Conservation (phyloP, 2,329 filamentous ascomycete species). For the Ascomycota sp. region DNA sequence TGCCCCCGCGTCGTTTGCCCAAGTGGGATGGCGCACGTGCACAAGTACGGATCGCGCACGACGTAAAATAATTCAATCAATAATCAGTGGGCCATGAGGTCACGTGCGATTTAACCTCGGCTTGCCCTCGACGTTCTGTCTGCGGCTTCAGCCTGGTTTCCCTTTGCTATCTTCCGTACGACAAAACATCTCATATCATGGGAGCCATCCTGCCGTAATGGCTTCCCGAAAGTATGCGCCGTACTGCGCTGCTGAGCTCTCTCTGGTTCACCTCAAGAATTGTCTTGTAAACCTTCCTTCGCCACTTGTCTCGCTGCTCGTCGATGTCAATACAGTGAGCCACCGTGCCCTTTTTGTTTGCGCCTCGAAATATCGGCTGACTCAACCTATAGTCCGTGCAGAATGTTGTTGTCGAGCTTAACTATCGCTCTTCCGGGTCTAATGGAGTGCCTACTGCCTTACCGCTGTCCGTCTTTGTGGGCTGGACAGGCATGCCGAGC, state of each 20-base stretch:
- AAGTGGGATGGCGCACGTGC: too few relatives aligned
- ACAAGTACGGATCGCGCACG: too few relatives aligned
- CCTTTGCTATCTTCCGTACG: too few relatives aligned
- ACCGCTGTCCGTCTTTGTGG: conserved; percentile 61
- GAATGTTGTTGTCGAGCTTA: conserved; percentile 89
- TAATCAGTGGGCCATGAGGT: too few relatives aligned
- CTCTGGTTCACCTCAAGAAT: conserved; percentile 73
- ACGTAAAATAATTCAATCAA: too few relatives aligned
- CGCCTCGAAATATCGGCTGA: conserved; percentile 4
- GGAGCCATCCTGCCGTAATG: conserved; percentile 14
- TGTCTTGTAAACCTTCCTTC: conserved; percentile 86
- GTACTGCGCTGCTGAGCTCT: conserved; percentile 61
- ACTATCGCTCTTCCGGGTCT: conserved; percentile 37
- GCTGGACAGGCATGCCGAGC: conserved; percentile 97
- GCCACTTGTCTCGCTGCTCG: conserved; percentile 62
- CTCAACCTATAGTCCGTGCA: conserved; percentile 49
- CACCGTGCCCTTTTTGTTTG: conserved; percentile 1
- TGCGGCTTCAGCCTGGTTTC: too few relatives aligned
- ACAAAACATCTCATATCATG: not conserved
- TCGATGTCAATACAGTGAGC: conserved; percentile 75
- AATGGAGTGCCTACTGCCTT: conserved; percentile 12
- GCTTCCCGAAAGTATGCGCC: conserved; percentile 32
- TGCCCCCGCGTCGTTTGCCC: too few relatives aligned
- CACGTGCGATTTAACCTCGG: too few relatives aligned
- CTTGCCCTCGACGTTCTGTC: too few relatives aligned